Evolutionary conservation across 441 rosid species (phyloP).

Genomic region (Geranium incanum): DNA sequence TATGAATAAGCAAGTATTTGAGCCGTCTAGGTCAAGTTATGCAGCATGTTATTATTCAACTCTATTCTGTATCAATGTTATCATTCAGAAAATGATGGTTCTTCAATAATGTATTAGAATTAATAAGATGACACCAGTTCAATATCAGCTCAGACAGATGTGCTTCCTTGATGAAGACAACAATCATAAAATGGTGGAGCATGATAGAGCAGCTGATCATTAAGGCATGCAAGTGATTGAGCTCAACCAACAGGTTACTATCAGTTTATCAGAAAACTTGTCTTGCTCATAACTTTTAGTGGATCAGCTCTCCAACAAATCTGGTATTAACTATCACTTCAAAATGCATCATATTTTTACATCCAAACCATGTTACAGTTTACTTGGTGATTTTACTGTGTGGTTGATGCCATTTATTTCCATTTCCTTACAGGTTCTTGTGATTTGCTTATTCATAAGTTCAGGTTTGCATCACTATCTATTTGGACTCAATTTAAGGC

Average conservation of each 20-base stretch:
- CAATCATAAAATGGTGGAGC: not conserved
- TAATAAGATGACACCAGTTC: not conserved
- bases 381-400: not conserved
- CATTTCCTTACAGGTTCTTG: not conserved
- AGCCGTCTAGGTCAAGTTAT: not conserved
- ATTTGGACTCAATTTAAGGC: not conserved
- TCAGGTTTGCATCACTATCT: not conserved
- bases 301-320: not conserved
- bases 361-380: not conserved
- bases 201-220: not conserved
- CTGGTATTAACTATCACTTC: not conserved
- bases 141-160: not conserved
- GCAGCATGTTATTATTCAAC: not conserved
- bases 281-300: not conserved
- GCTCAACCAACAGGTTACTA: not conserved
- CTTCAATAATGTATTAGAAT: not conserved
- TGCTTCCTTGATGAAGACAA: not conserved
- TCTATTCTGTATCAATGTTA: not conserved
- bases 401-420: not conserved
- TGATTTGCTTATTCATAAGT: not conserved
- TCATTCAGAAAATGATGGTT: not conserved
- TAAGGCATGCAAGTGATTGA: not conserved
- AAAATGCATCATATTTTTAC: not conserved
- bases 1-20: slow-evolving; percentile 9
- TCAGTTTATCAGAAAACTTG: not conserved